Percentiles rank a stretch among this genome's conserved stretches.
Conservation (phyloP, 2,329 filamentous ascomycete species). For the Clarireedia sp. region DNA sequence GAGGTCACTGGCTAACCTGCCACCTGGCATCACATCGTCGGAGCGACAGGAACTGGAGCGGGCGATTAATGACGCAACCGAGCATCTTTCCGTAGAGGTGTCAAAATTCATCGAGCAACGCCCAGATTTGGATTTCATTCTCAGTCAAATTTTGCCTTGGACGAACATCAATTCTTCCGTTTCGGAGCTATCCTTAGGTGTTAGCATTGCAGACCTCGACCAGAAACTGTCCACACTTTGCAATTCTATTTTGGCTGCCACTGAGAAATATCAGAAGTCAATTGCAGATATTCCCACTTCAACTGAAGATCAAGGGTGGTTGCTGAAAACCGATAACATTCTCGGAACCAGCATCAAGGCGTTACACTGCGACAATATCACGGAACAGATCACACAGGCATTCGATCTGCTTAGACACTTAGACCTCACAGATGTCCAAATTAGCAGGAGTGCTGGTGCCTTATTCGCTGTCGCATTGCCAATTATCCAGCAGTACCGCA, state of each 20-base stretch:
- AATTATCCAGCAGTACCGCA: conserved; percentile 65
- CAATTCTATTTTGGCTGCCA: conserved; percentile 69
- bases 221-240: conserved; percentile 54
- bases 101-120: conserved; percentile 36
- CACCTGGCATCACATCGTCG: conserved; percentile 41
- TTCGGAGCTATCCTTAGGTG: conserved; percentile 5
- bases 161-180: conserved; percentile 30
- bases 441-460: conserved; percentile 42
- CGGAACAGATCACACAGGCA: conserved; percentile 34
- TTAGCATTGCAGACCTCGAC: conserved; percentile 39
- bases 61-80: conserved; percentile 12
- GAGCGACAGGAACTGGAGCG: conserved; percentile 23
- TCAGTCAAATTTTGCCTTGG: conserved; percentile 63
- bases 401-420: conserved; percentile 39
- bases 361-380: conserved; percentile 22
- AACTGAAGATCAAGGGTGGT: conserved; percentile 54
- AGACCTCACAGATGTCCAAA: conserved; percentile 34
- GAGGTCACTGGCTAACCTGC: conserved; percentile 40
- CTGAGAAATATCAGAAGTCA: conserved; percentile 61
- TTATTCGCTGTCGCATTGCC: conserved; percentile 57
- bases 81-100: conserved; percentile 30
- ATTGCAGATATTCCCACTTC: conserved; percentile 48
- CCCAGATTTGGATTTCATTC: conserved; percentile 54
- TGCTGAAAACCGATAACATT: conserved; percentile 36
- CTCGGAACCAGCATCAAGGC: conserved; percentile 23